Base-by-base conservation (phyloP, 2,329 filamentous ascomycete species). In the Ophiostoma piceae region DNA sequence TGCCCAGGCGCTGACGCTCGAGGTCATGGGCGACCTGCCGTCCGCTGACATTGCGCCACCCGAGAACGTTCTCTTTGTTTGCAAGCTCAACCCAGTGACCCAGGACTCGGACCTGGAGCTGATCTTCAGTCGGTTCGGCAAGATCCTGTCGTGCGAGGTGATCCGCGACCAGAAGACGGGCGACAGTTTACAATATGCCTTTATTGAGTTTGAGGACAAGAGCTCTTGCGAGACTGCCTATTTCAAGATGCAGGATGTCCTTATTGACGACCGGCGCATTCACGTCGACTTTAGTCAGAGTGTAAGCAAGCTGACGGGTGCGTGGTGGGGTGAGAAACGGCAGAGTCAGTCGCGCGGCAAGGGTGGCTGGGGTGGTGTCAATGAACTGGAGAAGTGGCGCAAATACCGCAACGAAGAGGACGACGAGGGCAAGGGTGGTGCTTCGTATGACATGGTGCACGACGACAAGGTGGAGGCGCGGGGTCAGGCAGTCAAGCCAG, bases 211-310 rank as follows among this genome's bases (percentile, higher is more conserved):
- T 76, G 92, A 94, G 71, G 91, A 96, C 69, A 95, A 97, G 80
- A 87, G 90, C 74, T 91, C 94, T 68, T 98, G 95, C 78, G 95
- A 99, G 80, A 88, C 92, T 68, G 95, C 95, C 2, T 99, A 97
- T 77, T 95, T 96, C 82, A 99, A 99, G 81, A 99, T 99, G 95
- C 93, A 99, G 78, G 92, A 90, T 1, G 94, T 98, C 1, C 82
- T 99, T 69, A 98, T 99, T 74, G 95, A 99, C 76, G 95, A 99
- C 75, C 92, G 97, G 74, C 90, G 95, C 60, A 99, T 99, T 73
- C 95, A 99, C 77, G 95, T 99, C 70, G 95, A 99, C 80, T 99
- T 99, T 79, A 97, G 94, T 12, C 95, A 99, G 81, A 97, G 92
- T 77, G 95, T 94, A 72, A 87, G 89, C 72, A 94, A 92, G 77